A percentile compares a stretch with the other conserved stretches of the same genome.
Evolutionary conservation across 139 green algal species (phyloP).

Genomic region (Chlamydomonas sp.): DNA sequence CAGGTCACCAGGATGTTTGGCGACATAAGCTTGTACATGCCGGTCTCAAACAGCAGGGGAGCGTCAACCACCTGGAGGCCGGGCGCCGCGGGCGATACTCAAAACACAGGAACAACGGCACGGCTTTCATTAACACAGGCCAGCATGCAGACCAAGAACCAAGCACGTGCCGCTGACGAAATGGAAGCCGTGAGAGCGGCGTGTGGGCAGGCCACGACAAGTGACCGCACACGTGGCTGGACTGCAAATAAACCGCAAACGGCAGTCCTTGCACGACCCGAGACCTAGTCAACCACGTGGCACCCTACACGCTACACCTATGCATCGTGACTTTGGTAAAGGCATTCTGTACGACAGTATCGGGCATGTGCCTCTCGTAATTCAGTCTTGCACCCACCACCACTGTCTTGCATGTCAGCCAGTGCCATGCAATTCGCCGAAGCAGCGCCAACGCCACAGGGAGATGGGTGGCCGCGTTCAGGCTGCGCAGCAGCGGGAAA

Average conservation of each 20-base stretch:
- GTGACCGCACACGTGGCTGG: too few relatives aligned
- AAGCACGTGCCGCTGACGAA: too few relatives aligned
- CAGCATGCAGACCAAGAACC: neutral
- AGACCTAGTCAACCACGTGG: too few relatives aligned
- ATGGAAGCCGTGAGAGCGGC: too few relatives aligned
- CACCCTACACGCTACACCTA: too few relatives aligned
- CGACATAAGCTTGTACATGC: conserved; percentile 24
- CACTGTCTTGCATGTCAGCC: conserved; percentile 52
- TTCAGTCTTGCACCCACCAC: conserved; percentile 48
- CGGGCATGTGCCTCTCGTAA: neutral
- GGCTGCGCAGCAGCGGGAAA: conserved; percentile 1
- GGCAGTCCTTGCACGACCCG: too few relatives aligned
- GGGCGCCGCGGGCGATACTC: too few relatives aligned
- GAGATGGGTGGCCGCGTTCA: conserved; percentile 82
- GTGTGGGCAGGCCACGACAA: too few relatives aligned
- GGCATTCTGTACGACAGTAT: too few relatives aligned
- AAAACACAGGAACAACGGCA: neutral
- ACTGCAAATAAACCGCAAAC: too few relatives aligned
- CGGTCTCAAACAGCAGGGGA: conserved; percentile 89
- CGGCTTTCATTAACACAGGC: neutral
- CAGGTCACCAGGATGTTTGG: conserved; percentile 69
- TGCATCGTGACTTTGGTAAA: too few relatives aligned
- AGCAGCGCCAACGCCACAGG: conserved; percentile 67
- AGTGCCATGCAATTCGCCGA: conserved; percentile 53
- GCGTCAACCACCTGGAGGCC: conserved; percentile 79